Conservation (phyloP, 495 filamentous ascomycete species). For the Neurospora hispaniola region DNA sequence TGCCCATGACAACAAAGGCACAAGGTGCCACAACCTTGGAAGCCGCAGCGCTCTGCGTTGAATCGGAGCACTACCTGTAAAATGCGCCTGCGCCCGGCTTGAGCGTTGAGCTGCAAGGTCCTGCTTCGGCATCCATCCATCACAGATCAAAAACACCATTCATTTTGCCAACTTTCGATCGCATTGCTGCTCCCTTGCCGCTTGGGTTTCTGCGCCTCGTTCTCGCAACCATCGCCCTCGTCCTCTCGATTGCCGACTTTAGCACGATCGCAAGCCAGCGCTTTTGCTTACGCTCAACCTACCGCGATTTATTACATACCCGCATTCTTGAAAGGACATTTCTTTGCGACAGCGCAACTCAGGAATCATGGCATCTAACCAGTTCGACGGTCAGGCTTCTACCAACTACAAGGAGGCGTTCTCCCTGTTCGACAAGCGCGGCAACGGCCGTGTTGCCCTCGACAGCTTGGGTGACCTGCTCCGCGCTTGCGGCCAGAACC, state of each 20-base stretch:
- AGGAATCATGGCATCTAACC: constrained; percentile 37
- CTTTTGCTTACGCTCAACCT: not conserved
- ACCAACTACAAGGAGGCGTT: constrained; percentile 99
- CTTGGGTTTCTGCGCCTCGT: not conserved
- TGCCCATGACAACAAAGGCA: constrained; percentile 17
- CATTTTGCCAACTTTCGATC: not conserved
- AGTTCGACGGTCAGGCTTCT: constrained; percentile 60
- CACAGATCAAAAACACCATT: not conserved
- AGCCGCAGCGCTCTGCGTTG: not conserved
- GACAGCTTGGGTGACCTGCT: constrained; percentile 87
- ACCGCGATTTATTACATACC: not conserved
- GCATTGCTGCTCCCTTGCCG: not conserved
- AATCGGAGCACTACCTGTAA: not conserved
- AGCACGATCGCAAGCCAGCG: not conserved
- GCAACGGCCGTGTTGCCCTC: constrained; percentile 76
- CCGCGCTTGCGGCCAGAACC: constrained; percentile 95
- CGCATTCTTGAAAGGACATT: not conserved
- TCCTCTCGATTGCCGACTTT: not conserved
- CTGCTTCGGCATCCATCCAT: not conserved
- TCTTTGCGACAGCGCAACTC: not conserved
- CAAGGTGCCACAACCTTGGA: not conserved
- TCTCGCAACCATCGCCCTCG: not conserved
- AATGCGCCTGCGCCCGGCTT: not conserved
- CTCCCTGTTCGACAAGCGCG: constrained; percentile 97
- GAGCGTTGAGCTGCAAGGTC: not conserved